These are phyloP conservation scores for Beauveria asiatica DNA, from an alignment of 2,329 filamentous ascomycete species.

Conservation along the genomic window DNA sequence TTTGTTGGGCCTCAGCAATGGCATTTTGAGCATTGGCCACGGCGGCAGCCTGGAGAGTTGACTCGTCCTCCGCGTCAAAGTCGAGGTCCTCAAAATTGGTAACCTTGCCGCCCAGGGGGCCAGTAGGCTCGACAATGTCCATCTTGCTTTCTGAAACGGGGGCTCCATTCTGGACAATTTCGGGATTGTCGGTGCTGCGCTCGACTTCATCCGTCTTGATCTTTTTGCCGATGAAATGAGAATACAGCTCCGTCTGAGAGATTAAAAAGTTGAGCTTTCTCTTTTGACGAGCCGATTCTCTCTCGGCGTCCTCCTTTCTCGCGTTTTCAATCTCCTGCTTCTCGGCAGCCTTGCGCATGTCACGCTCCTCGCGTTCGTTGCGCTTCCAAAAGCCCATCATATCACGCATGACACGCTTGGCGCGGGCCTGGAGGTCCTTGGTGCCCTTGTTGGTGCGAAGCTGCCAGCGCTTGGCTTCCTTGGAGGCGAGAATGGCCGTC, in stretches of 20 bases:
- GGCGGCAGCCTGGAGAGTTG: slow-evolving; percentile 69
- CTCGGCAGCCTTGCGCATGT: slow-evolving; percentile 87
- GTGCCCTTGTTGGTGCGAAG: slow-evolving; percentile 96
- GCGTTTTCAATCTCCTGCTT: slow-evolving; percentile 94
- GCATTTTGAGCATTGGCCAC: slow-evolving; percentile 95
- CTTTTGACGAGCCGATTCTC: slow-evolving; percentile 94
- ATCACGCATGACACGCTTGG: slow-evolving; percentile 97
- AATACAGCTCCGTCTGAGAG: slow-evolving; percentile 96
- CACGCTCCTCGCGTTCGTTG: slow-evolving; percentile 94
- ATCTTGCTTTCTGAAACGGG: slow-evolving; percentile 32
- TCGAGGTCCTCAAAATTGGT: slow-evolving; percentile 92
- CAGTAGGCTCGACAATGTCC: slow-evolving; percentile 44
- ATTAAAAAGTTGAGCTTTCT: slow-evolving; percentile 99
- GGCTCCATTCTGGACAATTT: slow-evolving; percentile 49
- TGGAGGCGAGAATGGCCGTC: slow-evolving; percentile 91
- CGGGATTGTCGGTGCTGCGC: slow-evolving; percentile 74
- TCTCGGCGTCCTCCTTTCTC: slow-evolving; percentile 92
- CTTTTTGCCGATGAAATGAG: slow-evolving; percentile 98
- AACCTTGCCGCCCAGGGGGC: slow-evolving; percentile 57
- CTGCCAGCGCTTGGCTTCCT: slow-evolving; percentile 96
- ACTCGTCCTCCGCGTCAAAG: slow-evolving; percentile 92
- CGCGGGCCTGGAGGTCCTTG: slow-evolving; percentile 92
- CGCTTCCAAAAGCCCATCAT: slow-evolving; percentile 99
- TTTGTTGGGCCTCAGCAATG: slow-evolving; percentile 87
- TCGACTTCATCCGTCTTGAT: slow-evolving; percentile 97